phyloP scores from a whole-genome alignment of 108 stramenopile species.

The Nitzschia sp. region DNA sequence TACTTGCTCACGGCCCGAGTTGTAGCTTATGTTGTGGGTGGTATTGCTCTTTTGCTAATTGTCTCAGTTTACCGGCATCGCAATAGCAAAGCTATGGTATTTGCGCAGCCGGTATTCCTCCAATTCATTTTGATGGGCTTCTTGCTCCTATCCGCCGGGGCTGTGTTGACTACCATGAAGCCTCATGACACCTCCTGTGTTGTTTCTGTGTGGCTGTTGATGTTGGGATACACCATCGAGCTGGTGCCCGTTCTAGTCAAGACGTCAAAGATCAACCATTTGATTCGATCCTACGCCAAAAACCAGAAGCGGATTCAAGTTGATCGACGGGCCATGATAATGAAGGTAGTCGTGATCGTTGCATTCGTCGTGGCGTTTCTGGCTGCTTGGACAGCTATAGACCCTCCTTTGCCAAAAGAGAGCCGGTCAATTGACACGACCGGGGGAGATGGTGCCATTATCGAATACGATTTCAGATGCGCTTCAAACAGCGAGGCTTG shows the following conservation, averaged over 20 bases:
- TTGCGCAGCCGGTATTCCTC: conserved; percentile 41
- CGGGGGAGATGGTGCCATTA: too few species aligned
- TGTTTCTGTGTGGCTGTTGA: conserved; percentile 37
- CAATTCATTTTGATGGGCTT: conserved; percentile 34
- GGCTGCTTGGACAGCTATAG: conserved; percentile 23
- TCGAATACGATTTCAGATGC: conserved; percentile 9
- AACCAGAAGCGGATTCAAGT: conserved; percentile 35
- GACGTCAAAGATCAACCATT: conserved; percentile 39
- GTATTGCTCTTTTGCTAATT: conserved; percentile 7
- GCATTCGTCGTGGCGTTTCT: conserved; percentile 18
- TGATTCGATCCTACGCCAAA: conserved; percentile 19
- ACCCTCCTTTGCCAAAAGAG: conserved; percentile 12
- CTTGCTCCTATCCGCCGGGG: conserved; percentile 30
- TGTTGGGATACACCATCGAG: conserved; percentile 44
- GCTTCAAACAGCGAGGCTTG: conserved; percentile 16
- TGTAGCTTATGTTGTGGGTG: conserved; percentile 13
- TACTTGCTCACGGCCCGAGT: not conserved
- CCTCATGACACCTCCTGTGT: conserved; percentile 24
- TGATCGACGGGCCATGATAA: conserved; percentile 12
- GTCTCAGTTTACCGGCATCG: conserved; percentile 9
- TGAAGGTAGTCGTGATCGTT: conserved; percentile 13
- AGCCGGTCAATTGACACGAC: not conserved
- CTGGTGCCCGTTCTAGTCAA: conserved; percentile 52
- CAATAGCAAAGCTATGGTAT: conserved; percentile 31
- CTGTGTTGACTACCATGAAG: conserved; percentile 11